Percentiles rank a stretch among this genome's conserved stretches.
These are phyloP conservation scores for Leucocoprinus birnbaumii DNA, from an alignment of 768 basidiomycete species.

Conservation along the genomic window DNA sequence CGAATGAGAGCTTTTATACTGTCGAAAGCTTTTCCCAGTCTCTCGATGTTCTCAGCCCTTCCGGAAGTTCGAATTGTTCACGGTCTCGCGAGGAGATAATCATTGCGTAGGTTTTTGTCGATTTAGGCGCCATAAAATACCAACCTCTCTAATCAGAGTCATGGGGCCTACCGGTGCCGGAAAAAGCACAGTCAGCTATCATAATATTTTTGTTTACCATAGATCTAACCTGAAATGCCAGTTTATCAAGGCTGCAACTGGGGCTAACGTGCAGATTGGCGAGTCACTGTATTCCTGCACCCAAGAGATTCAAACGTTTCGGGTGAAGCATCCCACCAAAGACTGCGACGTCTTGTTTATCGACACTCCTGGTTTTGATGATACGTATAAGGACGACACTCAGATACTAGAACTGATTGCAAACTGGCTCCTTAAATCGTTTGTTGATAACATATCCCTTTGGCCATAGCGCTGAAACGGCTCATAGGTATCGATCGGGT, in stretches of 20 bases:
- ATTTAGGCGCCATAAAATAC: background rate
- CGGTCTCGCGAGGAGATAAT: background rate
- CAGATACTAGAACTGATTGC: constrained; percentile 11
- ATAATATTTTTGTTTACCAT: background rate
- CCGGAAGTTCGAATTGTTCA: background rate
- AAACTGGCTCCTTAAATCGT: constrained; percentile 4
- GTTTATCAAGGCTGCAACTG: constrained; percentile 10
- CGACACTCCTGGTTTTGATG: constrained; percentile 16
- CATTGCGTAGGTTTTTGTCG: constrained; percentile 8
- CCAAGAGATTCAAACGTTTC: background rate
- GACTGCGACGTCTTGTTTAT: constrained; percentile 6
- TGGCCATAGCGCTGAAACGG: no score
- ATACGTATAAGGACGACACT: constrained; percentile 11
- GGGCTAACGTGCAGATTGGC: background rate
- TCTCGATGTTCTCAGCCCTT: no score
- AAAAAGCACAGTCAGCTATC: constrained; percentile 16
- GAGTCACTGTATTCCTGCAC: constrained; percentile 11
- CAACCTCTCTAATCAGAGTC: constrained; percentile 10
- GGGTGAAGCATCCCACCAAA: background rate
- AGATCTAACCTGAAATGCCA: background rate
- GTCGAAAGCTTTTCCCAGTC: background rate
- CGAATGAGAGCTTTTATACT: background rate
- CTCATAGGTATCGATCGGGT: constrained; percentile 3
- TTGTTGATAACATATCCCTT: constrained; percentile 8
- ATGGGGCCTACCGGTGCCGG: constrained; percentile 24